Evolutionary conservation across 2,329 filamentous ascomycete species (phyloP).

Genomic region (Phoma sp.): DNA sequence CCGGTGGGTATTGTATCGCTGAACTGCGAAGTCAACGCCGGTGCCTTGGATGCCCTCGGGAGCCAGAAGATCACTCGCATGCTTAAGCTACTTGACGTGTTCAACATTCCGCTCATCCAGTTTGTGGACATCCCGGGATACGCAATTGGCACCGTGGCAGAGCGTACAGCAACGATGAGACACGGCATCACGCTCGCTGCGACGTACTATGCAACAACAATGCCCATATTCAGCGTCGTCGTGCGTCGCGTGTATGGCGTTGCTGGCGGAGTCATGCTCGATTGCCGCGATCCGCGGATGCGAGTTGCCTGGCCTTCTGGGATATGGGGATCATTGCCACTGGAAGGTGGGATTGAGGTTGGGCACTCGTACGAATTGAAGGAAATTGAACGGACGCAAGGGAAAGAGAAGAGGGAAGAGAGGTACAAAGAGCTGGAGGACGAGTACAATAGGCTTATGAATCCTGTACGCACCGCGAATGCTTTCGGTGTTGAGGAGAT

Average conservation of each 20-base stretch:
- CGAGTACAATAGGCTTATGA: constrained; percentile 67
- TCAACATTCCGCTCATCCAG: constrained; percentile 68
- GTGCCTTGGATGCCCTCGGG: constrained; percentile 65
- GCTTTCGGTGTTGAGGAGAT: constrained; percentile 69
- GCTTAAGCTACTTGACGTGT: constrained; percentile 68
- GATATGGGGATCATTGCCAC: constrained; percentile 66
- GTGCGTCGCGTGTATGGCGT: constrained; percentile 67
- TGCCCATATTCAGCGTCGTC: constrained; percentile 68
- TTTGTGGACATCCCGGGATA: constrained; percentile 68
- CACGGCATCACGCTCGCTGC: constrained; percentile 67
- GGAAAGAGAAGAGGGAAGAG: constrained; percentile 55
- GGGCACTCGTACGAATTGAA: constrained; percentile 66
- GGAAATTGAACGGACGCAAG: constrained; percentile 58
- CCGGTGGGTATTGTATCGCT: constrained; percentile 65
- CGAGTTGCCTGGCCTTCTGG: constrained; percentile 69
- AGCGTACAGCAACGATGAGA: constrained; percentile 68
- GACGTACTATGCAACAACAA: constrained; percentile 67
- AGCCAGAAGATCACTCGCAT: constrained; percentile 66
- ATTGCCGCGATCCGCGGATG: constrained; percentile 65
- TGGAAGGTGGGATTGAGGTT: constrained; percentile 70
- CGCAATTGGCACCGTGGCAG: constrained; percentile 67
- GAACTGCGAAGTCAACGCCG: constrained; percentile 65
- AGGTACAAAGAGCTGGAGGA: constrained; percentile 64
- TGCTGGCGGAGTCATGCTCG: constrained; percentile 69
- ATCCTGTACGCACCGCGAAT: constrained; percentile 68